These are phyloP conservation scores for Themeda triandra DNA, from an alignment of 176 grass and related monocot species.

Conservation along the genomic window DNA sequence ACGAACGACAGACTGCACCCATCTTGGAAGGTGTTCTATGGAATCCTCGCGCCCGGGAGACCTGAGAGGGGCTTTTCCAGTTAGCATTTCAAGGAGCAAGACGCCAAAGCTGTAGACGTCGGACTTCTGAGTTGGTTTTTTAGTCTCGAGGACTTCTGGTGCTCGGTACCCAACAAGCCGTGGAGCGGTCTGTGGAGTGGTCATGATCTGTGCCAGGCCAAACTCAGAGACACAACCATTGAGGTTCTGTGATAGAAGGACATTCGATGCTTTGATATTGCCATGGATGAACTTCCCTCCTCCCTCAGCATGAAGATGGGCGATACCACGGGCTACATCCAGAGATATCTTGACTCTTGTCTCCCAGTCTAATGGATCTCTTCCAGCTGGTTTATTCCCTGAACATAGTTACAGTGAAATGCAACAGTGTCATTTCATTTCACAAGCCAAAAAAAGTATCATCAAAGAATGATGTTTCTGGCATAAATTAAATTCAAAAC, in stretches of 20 bases:
- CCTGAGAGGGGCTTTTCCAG: slow-evolving; percentile 82
- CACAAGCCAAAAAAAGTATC: background rate
- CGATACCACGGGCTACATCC: slow-evolving; percentile 66
- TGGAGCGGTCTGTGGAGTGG: slow-evolving; percentile 32
- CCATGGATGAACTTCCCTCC: slow-evolving; percentile 93
- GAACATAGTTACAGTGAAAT: slow-evolving; percentile 21
- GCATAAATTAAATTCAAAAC: slow-evolving; percentile 9
- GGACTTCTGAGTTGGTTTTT: slow-evolving; percentile 73
- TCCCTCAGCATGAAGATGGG: slow-evolving; percentile 67
- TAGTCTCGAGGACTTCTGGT: slow-evolving; percentile 77
- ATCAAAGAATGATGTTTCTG: background rate
- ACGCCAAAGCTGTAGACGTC: slow-evolving; percentile 95
- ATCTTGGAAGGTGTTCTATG: slow-evolving; percentile 63
- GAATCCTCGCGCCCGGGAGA: slow-evolving; percentile 57
- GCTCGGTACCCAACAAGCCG: slow-evolving; percentile 76
- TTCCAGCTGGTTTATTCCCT: slow-evolving; percentile 65
- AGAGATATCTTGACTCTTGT: slow-evolving; percentile 75
- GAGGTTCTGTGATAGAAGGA: slow-evolving; percentile 56
- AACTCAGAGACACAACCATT: slow-evolving; percentile 70
- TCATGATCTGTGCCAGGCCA: slow-evolving; percentile 80
- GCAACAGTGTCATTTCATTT: slow-evolving; percentile 26
- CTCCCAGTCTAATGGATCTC: slow-evolving; percentile 72
- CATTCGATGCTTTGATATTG: slow-evolving; percentile 82
- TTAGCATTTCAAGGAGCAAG: slow-evolving; percentile 86
- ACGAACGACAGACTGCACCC: slow-evolving; percentile 92